Evolutionary conservation across 306 rosid species (phyloP).

Genomic region (Glycine soja): DNA sequence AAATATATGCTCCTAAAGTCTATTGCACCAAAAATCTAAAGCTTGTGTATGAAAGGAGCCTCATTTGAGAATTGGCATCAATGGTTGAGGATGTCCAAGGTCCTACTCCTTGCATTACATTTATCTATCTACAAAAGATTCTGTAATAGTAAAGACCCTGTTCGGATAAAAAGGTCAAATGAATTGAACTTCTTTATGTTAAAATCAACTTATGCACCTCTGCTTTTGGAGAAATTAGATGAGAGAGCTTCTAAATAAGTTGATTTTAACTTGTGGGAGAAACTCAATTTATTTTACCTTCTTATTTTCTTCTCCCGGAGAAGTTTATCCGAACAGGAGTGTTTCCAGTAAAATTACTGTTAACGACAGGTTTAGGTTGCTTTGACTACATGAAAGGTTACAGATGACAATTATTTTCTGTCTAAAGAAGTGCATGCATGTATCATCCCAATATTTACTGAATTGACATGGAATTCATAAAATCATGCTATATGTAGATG

Average conservation of each 20-base stretch:
- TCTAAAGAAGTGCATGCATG: neutral
- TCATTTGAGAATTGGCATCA: neutral
- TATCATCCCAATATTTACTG: neutral
- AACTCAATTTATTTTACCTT: too few relatives aligned
- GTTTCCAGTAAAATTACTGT: neutral
- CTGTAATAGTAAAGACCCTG: too few relatives aligned
- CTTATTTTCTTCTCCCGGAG: too few relatives aligned
- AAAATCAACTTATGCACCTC: too few relatives aligned
- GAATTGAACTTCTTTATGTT: neutral
- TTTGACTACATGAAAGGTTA: neutral
- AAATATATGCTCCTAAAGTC: neutral
- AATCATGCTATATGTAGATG: neutral
- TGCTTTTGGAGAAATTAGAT: too few relatives aligned
- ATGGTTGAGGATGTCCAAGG: neutral
- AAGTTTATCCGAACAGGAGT: neutral
- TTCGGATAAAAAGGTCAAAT: too few relatives aligned
- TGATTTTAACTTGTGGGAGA: too few relatives aligned
- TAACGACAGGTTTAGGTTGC: neutral
- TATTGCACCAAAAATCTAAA: neutral
- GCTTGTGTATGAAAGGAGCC: neutral
- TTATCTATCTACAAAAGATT: neutral
- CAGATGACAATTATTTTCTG: neutral
- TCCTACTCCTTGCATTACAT: constrained; percentile 5
- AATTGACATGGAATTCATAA: constrained; percentile 15
- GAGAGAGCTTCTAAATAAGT: too few relatives aligned